Base-by-base conservation (phyloP, 1,284 basidiomycete species). In the Irpex sp. region DNA sequence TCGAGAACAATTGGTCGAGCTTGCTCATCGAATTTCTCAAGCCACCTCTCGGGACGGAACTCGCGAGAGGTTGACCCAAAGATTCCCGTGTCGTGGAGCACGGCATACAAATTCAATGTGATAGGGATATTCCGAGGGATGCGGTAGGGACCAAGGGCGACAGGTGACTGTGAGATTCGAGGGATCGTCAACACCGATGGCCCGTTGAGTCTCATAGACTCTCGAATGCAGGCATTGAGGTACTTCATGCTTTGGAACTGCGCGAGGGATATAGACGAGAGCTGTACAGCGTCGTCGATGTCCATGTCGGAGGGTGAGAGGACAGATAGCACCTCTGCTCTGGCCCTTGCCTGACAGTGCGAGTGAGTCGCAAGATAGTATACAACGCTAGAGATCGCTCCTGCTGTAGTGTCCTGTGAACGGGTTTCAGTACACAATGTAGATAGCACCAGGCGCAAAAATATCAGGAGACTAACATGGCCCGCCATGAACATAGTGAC, bases 401-500 rank as follows among this genome's bases (percentile, higher is more conserved):
- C 81, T 2, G 82, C 78, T 2, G 79, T 80, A 0, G 82, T 82
- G 67, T 82, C 81, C 79, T 82, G 56, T 10, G 65, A 4, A 44
- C 49, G 54, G n/a, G n/a, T 38, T 54, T 6, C n/a, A 9, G 43
- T 2, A 11, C n/a, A 27, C 24, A n/a, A 27, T 6, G 5, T 22
- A 66, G 20, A 63, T 24, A 10, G 27, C 42, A 38, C 15, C 6
- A 15, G 15, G 44, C 44, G 15, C 44, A 27, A 2, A 20, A 65
- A 10, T n/a, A 43, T 32, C 2, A n/a, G 24, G 3, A 7, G 5
- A 72, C 76, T n/a, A 68, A 81, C 80, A 70, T 82, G 80, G 4
- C 80, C 80, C 9, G 80, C 80, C n/a, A 82, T 80, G 72, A 82
- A 82, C 13, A 81, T 71, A 18, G 79, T 74, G n/a, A 81, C 76